Base-by-base conservation (phyloP, 2,329 filamentous ascomycete genomes). In the Fusarium hostae region DNA sequence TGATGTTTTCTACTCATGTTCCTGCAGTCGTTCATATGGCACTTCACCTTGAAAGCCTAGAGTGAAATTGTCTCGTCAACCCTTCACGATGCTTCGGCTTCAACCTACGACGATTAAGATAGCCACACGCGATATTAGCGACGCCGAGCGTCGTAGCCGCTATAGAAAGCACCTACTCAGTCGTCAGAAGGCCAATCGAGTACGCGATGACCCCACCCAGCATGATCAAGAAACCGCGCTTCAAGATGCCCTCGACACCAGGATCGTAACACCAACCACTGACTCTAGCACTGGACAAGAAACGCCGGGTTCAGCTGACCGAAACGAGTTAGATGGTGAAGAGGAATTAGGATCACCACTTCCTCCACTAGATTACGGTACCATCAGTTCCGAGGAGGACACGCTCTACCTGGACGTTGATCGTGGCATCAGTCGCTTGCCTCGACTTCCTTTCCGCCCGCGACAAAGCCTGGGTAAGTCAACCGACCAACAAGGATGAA, bases 61-160 rank as follows among this genome's bases (percentile, higher is more conserved):
- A 24, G 15, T 24, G 16, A 50, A 40, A 37, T 24, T 20, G 13
- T 32, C 37, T 12, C 28, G n/a, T 26, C 35, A 10, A n/a, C 35
- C 18, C 5, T 50, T 16, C 35, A 41, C 40, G 6, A 77, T 77
- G 75, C 61, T 76, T 22, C 72, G 75, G 56, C 59, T 74, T n/a
- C 55, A 50, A 26, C 66, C 75, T 9, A 74, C 70, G 13, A 70
- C 64, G 12, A 66, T 77, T 20, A 60, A 51, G 4, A 48, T 77
- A 26, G 67, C 68, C 5, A 44, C 65, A 3, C 50, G 39, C 8
- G 75, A 77, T 26, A 59, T 77, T 30, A 64, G 58, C 24, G 73
- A 76, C 24, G 57, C 70, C 13, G 70, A 76, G 43, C 66, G 60
- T 18, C 75, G 67, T n/a, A 66, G 59, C 22, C 72, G 63, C 32